Conservation (phyloP, 768 basidiomycete species). For the Polyporus arcularius region DNA sequence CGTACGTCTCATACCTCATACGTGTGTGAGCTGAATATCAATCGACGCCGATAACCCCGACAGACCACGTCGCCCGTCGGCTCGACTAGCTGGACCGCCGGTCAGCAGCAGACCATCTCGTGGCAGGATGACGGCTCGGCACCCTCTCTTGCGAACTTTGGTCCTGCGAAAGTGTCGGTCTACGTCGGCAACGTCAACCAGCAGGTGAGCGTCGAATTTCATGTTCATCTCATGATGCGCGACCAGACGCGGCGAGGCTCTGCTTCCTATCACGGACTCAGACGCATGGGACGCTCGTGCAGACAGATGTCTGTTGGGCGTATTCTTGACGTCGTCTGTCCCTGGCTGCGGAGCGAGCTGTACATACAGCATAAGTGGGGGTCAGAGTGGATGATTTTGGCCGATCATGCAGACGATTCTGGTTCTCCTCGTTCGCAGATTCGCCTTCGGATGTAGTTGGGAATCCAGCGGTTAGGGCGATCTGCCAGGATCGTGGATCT, state of each 20-base stretch:
- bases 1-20: conserved; percentile 40
- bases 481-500: too few species aligned
- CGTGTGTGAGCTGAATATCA: background rate
- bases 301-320: too few species aligned
- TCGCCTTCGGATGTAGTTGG: too few species aligned
- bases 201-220: conserved; percentile 47
- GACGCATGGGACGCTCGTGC: too few species aligned
- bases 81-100: conserved; percentile 48
- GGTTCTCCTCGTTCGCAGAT: too few species aligned
- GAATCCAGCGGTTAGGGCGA: too few species aligned
- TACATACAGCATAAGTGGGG: too few species aligned
- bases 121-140: conserved; percentile 59
- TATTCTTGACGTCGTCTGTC: background rate
- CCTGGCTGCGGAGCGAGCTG: too few species aligned
- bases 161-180: conserved; percentile 53
- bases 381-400: too few species aligned
- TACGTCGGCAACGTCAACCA: conserved; percentile 61
- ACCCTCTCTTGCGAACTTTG: conserved; percentile 55
- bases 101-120: conserved; percentile 46
- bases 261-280: too few species aligned
- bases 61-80: conserved; percentile 62
- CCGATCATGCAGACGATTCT: too few species aligned
- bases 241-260: background rate
- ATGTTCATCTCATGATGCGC: background rate
- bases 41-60: background rate